A percentile compares a stretch with the other conserved stretches of the same genome.
Conservation (phyloP, 352 stramenopile genomes). For the Globisporangium irregulare region DNA sequence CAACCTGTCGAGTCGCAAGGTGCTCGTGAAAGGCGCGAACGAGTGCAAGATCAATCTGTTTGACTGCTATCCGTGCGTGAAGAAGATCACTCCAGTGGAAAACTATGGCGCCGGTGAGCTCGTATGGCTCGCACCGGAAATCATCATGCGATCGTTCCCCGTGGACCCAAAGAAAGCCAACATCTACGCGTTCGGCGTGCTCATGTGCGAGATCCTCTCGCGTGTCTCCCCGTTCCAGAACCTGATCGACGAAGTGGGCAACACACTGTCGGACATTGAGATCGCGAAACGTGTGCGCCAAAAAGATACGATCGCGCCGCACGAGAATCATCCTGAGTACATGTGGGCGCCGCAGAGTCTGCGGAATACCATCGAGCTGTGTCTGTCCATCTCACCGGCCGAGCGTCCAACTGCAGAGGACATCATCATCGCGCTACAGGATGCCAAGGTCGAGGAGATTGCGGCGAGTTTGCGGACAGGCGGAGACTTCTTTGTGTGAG, state of each 20-base stretch:
- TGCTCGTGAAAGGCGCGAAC: slow-evolving; percentile 45
- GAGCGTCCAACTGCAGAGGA: slow-evolving; percentile 49
- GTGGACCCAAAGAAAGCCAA: slow-evolving; percentile 53
- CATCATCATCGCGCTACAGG: slow-evolving; percentile 40
- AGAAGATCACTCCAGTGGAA: slow-evolving; percentile 23
- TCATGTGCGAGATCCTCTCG: slow-evolving; percentile 63
- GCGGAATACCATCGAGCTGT: slow-evolving; percentile 40
- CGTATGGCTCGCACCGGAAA: slow-evolving; percentile 49
- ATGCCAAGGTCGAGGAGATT: slow-evolving; percentile 31
- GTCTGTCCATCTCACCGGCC: slow-evolving; percentile 47
- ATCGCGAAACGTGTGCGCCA: slow-evolving; percentile 34
- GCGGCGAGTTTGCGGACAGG: slow-evolving; percentile 19
- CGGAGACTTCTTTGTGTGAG: slow-evolving; percentile 21
- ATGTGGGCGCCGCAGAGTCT: slow-evolving; percentile 36
- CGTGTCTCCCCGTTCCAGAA: slow-evolving; percentile 43
- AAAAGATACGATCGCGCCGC: slow-evolving; percentile 34
- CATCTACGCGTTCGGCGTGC: slow-evolving; percentile 63
- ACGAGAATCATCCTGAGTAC: slow-evolving; percentile 45
- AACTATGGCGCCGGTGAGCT: slow-evolving; percentile 50
- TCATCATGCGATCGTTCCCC: slow-evolving; percentile 40
- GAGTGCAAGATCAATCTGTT: slow-evolving; percentile 65
- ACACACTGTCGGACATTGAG: slow-evolving; percentile 54
- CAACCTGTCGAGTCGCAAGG: slow-evolving; percentile 49
- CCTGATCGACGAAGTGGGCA: slow-evolving; percentile 41
- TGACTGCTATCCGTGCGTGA: slow-evolving; percentile 39